Percentiles rank a stretch among this genome's conserved stretches.
These are phyloP conservation scores for Pelargonium myrrhifolium DNA, from an alignment of 441 rosid species.

Conservation along the genomic window DNA sequence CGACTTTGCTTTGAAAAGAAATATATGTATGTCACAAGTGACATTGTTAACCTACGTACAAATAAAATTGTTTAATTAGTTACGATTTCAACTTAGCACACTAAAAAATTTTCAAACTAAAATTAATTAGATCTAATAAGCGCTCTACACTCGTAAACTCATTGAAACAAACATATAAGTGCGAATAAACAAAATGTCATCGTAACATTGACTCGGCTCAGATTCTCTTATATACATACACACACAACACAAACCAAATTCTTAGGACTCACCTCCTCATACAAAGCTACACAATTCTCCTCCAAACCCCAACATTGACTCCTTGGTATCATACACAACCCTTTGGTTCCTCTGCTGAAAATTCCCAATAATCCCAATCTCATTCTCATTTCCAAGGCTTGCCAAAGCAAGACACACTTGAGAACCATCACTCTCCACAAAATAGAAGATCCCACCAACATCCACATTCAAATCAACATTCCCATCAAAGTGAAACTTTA, in stretches of 20 bases:
- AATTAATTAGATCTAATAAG: too few relatives aligned
- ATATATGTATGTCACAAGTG: too few relatives aligned
- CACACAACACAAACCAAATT: background rate
- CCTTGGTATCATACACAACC: constrained; percentile 63
- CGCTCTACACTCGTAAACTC: too few relatives aligned
- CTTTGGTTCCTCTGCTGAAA: constrained; percentile 91
- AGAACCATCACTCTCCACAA: constrained; percentile 67
- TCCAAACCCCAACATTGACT: constrained; percentile 64
- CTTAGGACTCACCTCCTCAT: constrained; percentile 11
- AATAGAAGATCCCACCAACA: constrained; percentile 64
- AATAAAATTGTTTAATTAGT: too few relatives aligned
- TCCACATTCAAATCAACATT: constrained; percentile 53
- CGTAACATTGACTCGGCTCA: too few relatives aligned
- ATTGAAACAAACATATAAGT: too few relatives aligned
- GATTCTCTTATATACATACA: too few relatives aligned
- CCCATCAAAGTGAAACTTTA: constrained; percentile 53
- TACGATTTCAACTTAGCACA: too few relatives aligned
- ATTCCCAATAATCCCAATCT: constrained; percentile 67
- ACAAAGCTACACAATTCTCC: constrained; percentile 64
- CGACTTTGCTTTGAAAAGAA: too few relatives aligned
- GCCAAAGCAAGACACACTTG: constrained; percentile 86
- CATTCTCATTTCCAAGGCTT: constrained; percentile 61
- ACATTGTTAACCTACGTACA: too few relatives aligned
- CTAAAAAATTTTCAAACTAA: too few relatives aligned
- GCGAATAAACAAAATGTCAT: too few relatives aligned